These are phyloP conservation scores for Fusarium globosum DNA, from an alignment of 2,329 filamentous ascomycete genomes.

Conservation along the genomic window DNA sequence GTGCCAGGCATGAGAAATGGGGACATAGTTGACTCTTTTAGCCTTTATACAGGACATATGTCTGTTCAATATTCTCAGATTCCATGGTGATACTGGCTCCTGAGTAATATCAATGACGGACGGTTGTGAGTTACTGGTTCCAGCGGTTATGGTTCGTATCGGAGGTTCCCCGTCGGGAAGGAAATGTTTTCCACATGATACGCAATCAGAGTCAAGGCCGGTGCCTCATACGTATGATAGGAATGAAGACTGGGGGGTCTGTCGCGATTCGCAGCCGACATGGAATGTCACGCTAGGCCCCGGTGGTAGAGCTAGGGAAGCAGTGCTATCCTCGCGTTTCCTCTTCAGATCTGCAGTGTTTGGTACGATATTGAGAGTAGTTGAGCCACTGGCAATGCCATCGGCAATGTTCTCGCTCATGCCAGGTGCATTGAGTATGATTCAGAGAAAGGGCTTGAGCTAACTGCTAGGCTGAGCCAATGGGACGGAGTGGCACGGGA, in stretches of 20 bases:
- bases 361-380: rapidly evolving
- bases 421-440: not conserved
- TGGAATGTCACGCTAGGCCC: not conserved
- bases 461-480: not conserved
- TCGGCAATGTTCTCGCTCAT: not conserved
- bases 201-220: not conserved
- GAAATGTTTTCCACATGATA: not conserved
- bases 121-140: not conserved
- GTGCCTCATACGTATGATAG: not conserved
- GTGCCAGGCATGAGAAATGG: not conserved
- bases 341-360: not conserved
- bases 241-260: not conserved
- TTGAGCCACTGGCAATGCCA: not conserved
- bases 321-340: not conserved
- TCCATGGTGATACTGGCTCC: not conserved
- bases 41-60: not conserved
- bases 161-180: not conserved
- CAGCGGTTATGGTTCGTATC: not conserved
- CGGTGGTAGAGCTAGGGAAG: not conserved
- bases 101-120: not conserved
- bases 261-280: not conserved
- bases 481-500: not conserved
- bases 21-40: not conserved
- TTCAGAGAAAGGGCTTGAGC: not conserved
- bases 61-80: not conserved